Percentiles rank a stretch among this genome's conserved stretches.
These are phyloP conservation scores for Hypoxylon perforatum DNA, from an alignment of 495 filamentous ascomycete species.

Conservation along the genomic window DNA sequence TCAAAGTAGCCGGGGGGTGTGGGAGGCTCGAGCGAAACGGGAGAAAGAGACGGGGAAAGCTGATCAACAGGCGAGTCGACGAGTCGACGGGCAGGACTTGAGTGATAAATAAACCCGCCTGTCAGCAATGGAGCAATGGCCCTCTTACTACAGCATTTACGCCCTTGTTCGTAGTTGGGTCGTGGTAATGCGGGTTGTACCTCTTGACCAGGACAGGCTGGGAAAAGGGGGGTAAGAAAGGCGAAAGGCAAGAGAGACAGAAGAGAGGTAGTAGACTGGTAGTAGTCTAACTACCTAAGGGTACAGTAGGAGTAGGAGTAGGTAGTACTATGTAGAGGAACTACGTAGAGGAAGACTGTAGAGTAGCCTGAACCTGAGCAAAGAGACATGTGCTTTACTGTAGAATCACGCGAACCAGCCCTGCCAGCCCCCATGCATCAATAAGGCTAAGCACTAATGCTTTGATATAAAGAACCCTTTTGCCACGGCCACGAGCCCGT, in stretches of 20 bases:
- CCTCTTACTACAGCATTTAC: conserved; percentile 29
- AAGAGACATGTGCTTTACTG: too few species aligned
- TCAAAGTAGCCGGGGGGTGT: conserved; percentile 24
- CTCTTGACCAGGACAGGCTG: conserved; percentile 24
- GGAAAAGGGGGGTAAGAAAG: conserved; percentile 32
- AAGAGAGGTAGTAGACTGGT: background rate
- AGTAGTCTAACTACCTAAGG: too few species aligned
- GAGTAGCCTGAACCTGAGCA: too few species aligned
- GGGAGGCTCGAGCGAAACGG: conserved; percentile 36
- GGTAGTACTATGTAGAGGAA: background rate
- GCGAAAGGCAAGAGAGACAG: background rate
- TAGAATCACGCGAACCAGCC: too few species aligned
- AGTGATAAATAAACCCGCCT: conserved; percentile 40
- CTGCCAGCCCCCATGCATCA: too few species aligned
- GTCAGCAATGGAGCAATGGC: conserved; percentile 30
- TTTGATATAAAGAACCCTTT: too few species aligned
- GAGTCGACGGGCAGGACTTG: conserved; percentile 35
- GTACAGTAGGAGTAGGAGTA: conserved; percentile 8
- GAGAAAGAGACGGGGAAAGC: conserved; percentile 15
- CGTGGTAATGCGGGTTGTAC: conserved; percentile 28
- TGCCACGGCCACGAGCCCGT: too few species aligned
- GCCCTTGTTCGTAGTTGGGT: conserved; percentile 24
- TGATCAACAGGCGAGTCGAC: conserved; percentile 19
- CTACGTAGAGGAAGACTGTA: too few species aligned
- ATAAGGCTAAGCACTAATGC: background rate